Percentiles rank a stretch among this genome's conserved stretches.
These are phyloP conservation scores for Penicillium sp. DNA, from an alignment of 2,329 filamentous ascomycete genomes.

Conservation along the genomic window DNA sequence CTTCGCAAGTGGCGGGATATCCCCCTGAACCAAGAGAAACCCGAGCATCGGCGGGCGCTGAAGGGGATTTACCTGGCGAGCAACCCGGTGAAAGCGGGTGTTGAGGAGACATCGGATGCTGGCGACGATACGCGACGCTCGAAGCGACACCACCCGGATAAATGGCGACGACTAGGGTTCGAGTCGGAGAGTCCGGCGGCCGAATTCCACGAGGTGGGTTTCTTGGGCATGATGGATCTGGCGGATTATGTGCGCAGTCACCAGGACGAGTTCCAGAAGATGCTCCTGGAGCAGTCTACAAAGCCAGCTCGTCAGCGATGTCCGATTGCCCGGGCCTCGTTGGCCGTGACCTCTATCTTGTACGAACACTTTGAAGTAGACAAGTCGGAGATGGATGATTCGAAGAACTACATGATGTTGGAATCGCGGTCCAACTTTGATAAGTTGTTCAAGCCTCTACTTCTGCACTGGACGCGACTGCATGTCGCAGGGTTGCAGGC, in stretches of 20 bases:
- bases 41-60: constrained; percentile 84
- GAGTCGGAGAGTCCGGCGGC: constrained; percentile 81
- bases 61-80: constrained; percentile 85
- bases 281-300: constrained; percentile 84
- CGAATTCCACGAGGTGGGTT: constrained; percentile 85
- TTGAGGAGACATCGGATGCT: constrained; percentile 32
- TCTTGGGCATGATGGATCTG: constrained; percentile 95
- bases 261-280: constrained; percentile 89
- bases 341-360: constrained; percentile 82
- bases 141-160: constrained; percentile 79
- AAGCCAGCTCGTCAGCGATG: constrained; percentile 72
- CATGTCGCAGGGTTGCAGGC: constrained; percentile 83
- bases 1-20: constrained; percentile 87
- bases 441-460: constrained; percentile 78
- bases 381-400: constrained; percentile 75
- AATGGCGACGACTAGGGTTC: constrained; percentile 91
- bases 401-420: constrained; percentile 71
- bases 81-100: constrained; percentile 45
- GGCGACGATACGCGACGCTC: constrained; percentile 56
- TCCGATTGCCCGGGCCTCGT: constrained; percentile 81
- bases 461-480: constrained; percentile 90
- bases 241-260: constrained; percentile 91
- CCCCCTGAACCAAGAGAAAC: constrained; percentile 77
- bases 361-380: constrained; percentile 97
- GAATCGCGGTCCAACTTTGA: constrained; percentile 80